Percentiles rank a stretch among this genome's conserved stretches.
These are phyloP conservation scores for Cnidoscolus chayamansa DNA, from an alignment of 441 rosid species.

Conservation along the genomic window DNA sequence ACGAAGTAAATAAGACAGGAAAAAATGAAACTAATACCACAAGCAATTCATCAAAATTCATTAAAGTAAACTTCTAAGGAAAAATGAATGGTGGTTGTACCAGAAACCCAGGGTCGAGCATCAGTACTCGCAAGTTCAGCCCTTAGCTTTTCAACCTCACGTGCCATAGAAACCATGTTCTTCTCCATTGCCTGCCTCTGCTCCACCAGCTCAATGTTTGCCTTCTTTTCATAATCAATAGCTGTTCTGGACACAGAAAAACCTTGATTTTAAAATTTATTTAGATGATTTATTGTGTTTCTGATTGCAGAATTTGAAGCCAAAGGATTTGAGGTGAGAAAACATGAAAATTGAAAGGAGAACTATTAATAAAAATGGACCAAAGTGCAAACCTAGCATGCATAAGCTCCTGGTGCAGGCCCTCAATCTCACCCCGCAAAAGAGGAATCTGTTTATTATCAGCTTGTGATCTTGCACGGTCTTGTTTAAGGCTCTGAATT, in stretches of 20 bases:
- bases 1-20: background rate
- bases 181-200: constrained; percentile 94
- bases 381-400: constrained; percentile 62
- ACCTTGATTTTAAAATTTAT: constrained; percentile 12
- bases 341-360: background rate
- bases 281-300: background rate
- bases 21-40: background rate
- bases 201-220: constrained; percentile 82
- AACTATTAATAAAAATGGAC: constrained; percentile 3
- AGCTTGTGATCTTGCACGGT: constrained; percentile 56
- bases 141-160: constrained; percentile 92
- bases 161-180: constrained; percentile 93
- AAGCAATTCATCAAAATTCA: constrained; percentile 6
- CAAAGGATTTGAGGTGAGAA: background rate
- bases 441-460: constrained; percentile 77
- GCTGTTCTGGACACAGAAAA: constrained; percentile 47
- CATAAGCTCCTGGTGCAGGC: constrained; percentile 85
- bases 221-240: constrained; percentile 92
- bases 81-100: constrained; percentile 35
- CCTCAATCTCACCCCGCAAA: constrained; percentile 65
- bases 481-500: constrained; percentile 71
- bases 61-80: background rate
- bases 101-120: constrained; percentile 68
- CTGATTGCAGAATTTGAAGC: background rate
- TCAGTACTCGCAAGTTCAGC: constrained; percentile 71